These are phyloP conservation scores for Trametes versicolor DNA, from an alignment of 1,284 basidiomycete genomes.

Conservation along the genomic window DNA sequence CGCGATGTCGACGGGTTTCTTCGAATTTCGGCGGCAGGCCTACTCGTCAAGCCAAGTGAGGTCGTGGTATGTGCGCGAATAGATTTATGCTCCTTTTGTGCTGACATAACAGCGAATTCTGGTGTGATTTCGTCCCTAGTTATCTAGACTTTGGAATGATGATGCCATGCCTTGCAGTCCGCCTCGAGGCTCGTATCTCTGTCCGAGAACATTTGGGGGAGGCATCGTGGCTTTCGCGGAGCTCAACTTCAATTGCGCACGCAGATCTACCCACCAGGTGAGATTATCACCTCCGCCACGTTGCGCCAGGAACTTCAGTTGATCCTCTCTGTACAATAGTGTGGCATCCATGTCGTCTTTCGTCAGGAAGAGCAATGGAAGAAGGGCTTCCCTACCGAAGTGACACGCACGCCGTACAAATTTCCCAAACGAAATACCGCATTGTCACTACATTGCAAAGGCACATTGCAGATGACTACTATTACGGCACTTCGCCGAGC, in stretches of 20 bases:
- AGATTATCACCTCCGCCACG: not conserved
- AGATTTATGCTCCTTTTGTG: too few species aligned
- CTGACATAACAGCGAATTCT: too few species aligned
- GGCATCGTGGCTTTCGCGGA: slow-evolving; percentile 29
- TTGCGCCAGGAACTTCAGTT: not conserved
- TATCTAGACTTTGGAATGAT: not conserved
- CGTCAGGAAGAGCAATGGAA: not conserved
- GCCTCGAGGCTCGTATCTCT: slow-evolving; percentile 37
- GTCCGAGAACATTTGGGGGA: slow-evolving; percentile 18
- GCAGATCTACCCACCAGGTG: not conserved
- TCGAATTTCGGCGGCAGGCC: too few species aligned
- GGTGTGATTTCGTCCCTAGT: not conserved
- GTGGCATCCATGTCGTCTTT: not conserved
- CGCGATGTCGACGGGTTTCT: too few species aligned
- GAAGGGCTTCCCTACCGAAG: not conserved
- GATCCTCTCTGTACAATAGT: not conserved
- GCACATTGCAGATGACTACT: not conserved
- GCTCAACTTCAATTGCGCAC: not conserved
- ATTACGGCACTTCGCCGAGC: slow-evolving; percentile 8
- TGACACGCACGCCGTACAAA: not conserved
- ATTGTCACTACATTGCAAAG: not conserved
- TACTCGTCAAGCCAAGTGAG: too few species aligned
- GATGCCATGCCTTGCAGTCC: not conserved
- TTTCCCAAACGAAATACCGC: not conserved
- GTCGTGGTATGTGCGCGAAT: too few species aligned